phyloP scores from a whole-genome alignment of 768 basidiomycete species.

The Termitomyces heimii region DNA sequence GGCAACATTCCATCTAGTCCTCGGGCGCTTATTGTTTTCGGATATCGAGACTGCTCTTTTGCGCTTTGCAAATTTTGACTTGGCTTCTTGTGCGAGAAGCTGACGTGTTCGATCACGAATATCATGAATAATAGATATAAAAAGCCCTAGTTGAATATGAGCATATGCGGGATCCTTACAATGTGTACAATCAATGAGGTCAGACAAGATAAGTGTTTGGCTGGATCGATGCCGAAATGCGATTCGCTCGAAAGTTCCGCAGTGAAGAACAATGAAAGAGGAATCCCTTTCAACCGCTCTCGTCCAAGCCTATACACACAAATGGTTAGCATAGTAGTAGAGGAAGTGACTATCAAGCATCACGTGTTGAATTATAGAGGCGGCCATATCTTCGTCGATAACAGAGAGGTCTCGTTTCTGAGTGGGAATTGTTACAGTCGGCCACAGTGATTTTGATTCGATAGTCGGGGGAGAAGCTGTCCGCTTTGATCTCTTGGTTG shows the following conservation, averaged over 20 bases:
- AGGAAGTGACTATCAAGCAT: background rate
- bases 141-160: slow-evolving; percentile 1
- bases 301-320: slow-evolving; percentile 3
- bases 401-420: background rate
- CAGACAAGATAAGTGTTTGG: slow-evolving; percentile 4
- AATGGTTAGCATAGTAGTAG: background rate
- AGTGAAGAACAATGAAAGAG: slow-evolving; percentile 4
- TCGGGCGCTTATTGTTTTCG: background rate
- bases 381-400: background rate
- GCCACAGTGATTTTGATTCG: background rate
- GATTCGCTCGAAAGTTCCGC: slow-evolving; percentile 1
- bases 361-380: slow-evolving; percentile 4
- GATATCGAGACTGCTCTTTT: background rate
- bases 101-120: background rate
- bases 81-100: background rate
- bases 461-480: background rate
- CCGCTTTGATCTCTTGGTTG: too few species aligned
- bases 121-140: background rate
- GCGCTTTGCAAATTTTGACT: background rate
- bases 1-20: background rate
- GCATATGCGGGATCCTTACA: background rate
- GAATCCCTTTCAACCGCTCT: slow-evolving; percentile 5
- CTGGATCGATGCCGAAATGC: slow-evolving; percentile 8
- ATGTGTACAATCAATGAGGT: background rate
- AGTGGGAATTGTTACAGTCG: background rate